Evolutionary conservation across 2,329 filamentous ascomycete genomes (phyloP), one percentile per base, ranked within the genome.

Genomic region (Fusarium xyrophilum): DNA sequence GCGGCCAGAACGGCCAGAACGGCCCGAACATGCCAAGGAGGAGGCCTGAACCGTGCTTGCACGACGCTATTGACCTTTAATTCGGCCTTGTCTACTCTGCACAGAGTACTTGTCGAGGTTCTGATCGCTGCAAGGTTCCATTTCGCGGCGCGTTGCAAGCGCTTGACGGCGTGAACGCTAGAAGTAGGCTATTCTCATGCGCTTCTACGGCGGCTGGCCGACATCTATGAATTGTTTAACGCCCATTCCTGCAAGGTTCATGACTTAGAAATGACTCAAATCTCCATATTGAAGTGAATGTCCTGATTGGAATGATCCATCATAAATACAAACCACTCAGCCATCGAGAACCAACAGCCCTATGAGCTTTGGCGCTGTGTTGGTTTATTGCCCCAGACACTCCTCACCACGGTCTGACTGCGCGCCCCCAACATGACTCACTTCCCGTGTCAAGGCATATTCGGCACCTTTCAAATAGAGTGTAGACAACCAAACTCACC

Each of bases 341-440:
- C 1, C 25, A 32, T 15, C 2, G 23, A 21, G 14, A 28, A 10
- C 50, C 27, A 43, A 30, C 27, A 44, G 21, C 50, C 21, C 35
- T 32, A 32, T 15, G 5, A n/a, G 27, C 36, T 19, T 11, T 15
- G 15, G 23, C 27, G 36, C 21, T 1, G n/a, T n/a, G 36, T n/a
- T 53, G 17, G 27, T n/a, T 14, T 7, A 44, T 14, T 7, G 32
- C 50, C 36, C 50, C 35, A 30, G 15, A 44, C 27, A 53, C 32
- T 32, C 21, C 27, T 25, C 12, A 14, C 9, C 1, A 14, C 10
- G 23, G 14, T 23, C 39, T 33, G 39, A 54, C 40, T 54, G 52
- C 40, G 52, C 40, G 52, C 52, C 52, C 25, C 33, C 33, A 6
- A 36, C 17, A 25, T 56, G 54, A 57, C 46, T 57, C 54, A 57